Evolutionary conservation across 129 eudicot genomes (phyloP).

Genomic region (Ambrosia artemisiifolia): DNA sequence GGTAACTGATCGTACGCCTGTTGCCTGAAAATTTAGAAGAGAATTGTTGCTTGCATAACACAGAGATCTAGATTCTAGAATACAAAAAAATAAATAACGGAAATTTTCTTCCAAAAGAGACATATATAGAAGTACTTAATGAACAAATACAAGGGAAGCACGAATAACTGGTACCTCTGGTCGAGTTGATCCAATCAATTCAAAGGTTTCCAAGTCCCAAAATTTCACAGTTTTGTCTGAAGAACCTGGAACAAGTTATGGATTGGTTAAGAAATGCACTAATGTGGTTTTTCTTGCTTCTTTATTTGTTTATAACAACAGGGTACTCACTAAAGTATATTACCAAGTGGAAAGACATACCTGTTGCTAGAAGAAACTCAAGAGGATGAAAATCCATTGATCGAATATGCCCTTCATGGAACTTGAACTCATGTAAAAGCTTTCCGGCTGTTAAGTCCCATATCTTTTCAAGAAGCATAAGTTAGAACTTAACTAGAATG

Average conservation of each 20-base stretch:
- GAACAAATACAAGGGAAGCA: background rate
- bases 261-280: background rate
- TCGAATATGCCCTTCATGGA: constrained; percentile 88
- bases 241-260: constrained; percentile 60
- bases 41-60: background rate
- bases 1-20: constrained; percentile 79
- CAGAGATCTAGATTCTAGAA: background rate
- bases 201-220: constrained; percentile 99
- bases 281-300: constrained; percentile 4
- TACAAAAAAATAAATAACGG: background rate
- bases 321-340: background rate
- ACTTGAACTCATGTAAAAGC: constrained; percentile 84
- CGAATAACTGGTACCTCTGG: constrained; percentile 63
- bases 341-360: constrained; percentile 19
- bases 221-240: constrained; percentile 94
- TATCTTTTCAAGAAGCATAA: constrained; percentile 45
- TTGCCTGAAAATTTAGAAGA: constrained; percentile 39
- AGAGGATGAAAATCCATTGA: constrained; percentile 90
- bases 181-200: constrained; percentile 91
- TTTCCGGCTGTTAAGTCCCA: constrained; percentile 99
- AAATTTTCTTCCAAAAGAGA: constrained; percentile 1
- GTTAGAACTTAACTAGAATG: constrained; percentile 9
- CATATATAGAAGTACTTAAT: background rate
- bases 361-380: constrained; percentile 90
- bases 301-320: constrained; percentile 4